Base-by-base conservation (phyloP, 345 rosid species). In the Acer campestre region DNA sequence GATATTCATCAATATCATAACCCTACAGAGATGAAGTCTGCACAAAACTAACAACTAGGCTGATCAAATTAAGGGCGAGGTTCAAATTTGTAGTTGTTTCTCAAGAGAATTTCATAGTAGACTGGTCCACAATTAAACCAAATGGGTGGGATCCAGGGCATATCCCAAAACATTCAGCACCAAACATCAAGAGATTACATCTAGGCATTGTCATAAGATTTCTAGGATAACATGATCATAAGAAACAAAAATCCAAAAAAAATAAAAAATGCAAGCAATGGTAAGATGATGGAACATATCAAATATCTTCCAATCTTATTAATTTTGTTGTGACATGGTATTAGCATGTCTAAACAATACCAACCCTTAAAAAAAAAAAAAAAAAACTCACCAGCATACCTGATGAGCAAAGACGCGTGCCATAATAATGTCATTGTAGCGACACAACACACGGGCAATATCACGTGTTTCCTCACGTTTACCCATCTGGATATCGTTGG, bases 321-420 rank as follows among this genome's bases (percentile, higher is more conserved):
- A 18, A 42, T 18, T 38, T 23, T 63, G 25, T 13, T 44, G 53
- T 48, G 13, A 7, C 17, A 16, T 10, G 46, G 16, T 74, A 42
- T 27, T 51, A 68, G 13, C 35, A 16, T 23, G 27, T 65, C 61
- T 11, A 75, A 38, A 44, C 58, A 51, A 6, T 44, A 25, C 22
- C 20, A 62, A 81, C 29, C 70, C 70, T 27, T n/a, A 76, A 79
- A 79, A 12, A 49, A 68, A 44, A 77, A 77, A 76, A 79, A 25
- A 25, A 25, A 25, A 25, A 89, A 90, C 90, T 87, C 96, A 90
- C 94, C 92, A 75, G 88, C 97, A 74, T 91, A 94, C 98, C 99
- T 94, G 95, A 92, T 92, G 98, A 86, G 92, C 95, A 86, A 96
- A 96, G 7, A 96, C 93, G 22, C 98, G 97, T 0, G 99, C 98